Conservation (phyloP, 2,329 filamentous ascomycete genomes). For the Keithomyces neogunnii region DNA sequence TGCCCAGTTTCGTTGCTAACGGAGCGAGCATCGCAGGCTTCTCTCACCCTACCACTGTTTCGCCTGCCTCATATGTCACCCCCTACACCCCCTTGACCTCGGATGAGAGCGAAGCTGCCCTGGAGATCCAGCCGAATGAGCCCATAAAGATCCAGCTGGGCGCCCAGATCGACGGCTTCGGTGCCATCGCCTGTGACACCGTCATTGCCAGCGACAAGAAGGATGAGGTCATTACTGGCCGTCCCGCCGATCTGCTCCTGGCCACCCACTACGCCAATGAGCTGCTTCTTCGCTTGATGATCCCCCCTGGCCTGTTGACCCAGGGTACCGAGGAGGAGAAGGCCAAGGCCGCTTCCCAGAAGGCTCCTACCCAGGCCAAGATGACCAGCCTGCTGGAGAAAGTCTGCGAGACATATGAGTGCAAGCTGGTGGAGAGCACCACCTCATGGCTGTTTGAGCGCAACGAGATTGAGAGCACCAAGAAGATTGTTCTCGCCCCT, state of each 20-base stretch:
- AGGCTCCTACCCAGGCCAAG: slow-evolving; percentile 75
- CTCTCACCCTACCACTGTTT: slow-evolving; percentile 89
- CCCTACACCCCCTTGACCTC: slow-evolving; percentile 89
- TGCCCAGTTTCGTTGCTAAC: slow-evolving; percentile 1
- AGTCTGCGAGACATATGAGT: slow-evolving; percentile 82
- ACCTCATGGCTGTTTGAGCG: slow-evolving; percentile 95
- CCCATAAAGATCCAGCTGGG: slow-evolving; percentile 97
- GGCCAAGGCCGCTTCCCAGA: slow-evolving; percentile 76
- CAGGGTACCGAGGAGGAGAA: slow-evolving; percentile 89
- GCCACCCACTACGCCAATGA: slow-evolving; percentile 96
- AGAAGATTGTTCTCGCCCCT: slow-evolving; percentile 93
- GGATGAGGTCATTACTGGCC: slow-evolving; percentile 60
- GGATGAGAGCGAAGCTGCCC: slow-evolving; percentile 75
- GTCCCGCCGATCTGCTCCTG: slow-evolving; percentile 77
- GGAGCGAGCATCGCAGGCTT: slow-evolving; percentile 49
- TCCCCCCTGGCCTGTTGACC: slow-evolving; percentile 80
- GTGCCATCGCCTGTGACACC: slow-evolving; percentile 91
- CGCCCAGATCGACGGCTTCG: slow-evolving; percentile 95
- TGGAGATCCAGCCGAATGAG: slow-evolving; percentile 75
- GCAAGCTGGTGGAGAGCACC: slow-evolving; percentile 92
- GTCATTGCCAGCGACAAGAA: slow-evolving; percentile 63
- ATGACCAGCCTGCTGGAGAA: slow-evolving; percentile 87
- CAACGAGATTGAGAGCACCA: slow-evolving; percentile 94
- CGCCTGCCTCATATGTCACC: slow-evolving; percentile 87
- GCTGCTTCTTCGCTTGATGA: slow-evolving; percentile 80